Percentiles rank a stretch among this genome's conserved stretches.
phyloP scores from a whole-genome alignment of 2,329 filamentous ascomycete species.

The Cladobotryum mycophilum region DNA sequence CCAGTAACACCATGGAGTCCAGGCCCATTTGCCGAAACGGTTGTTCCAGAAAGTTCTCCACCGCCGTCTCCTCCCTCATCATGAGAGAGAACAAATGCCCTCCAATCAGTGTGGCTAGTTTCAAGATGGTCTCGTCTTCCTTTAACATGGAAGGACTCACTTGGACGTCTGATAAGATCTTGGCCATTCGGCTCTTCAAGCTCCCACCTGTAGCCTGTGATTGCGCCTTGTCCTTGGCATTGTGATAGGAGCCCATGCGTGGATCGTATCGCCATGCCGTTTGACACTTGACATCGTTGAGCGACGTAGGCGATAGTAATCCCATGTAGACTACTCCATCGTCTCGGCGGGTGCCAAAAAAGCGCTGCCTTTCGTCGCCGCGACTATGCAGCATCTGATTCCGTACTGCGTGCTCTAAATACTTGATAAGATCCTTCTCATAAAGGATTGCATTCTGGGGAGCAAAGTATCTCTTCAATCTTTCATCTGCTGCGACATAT shows the following conservation, averaged over 20 bases:
- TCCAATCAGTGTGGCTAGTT: no score
- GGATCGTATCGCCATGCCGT: slow-evolving; percentile 10
- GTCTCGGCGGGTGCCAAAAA: not conserved
- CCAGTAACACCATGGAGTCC: not conserved
- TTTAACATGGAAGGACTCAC: no score
- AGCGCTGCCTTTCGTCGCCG: not conserved
- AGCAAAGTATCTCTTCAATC: no score
- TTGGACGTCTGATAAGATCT: no score
- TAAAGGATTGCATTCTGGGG: not conserved
- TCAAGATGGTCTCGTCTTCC: no score
- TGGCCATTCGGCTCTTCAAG: no score
- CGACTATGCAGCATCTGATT: not conserved
- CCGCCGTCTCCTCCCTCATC: no score
- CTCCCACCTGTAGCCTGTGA: no score
- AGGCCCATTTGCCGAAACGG: not conserved
- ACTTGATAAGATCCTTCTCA: not conserved
- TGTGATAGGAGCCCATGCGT: slow-evolving; percentile 8
- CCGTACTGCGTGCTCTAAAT: no score
- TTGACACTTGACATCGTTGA: slow-evolving; percentile 9
- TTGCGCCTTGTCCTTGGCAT: not conserved
- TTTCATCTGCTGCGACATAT: slow-evolving; percentile 20
- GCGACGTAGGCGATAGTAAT: slow-evolving; percentile 8
- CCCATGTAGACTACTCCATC: slow-evolving; percentile 1
- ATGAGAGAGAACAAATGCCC: no score
- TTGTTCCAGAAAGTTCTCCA: no score